Percentiles rank a stretch among this genome's conserved stretches.
These are phyloP conservation scores for Astraeus odoratus DNA, from an alignment of 768 basidiomycete species.

Conservation along the genomic window DNA sequence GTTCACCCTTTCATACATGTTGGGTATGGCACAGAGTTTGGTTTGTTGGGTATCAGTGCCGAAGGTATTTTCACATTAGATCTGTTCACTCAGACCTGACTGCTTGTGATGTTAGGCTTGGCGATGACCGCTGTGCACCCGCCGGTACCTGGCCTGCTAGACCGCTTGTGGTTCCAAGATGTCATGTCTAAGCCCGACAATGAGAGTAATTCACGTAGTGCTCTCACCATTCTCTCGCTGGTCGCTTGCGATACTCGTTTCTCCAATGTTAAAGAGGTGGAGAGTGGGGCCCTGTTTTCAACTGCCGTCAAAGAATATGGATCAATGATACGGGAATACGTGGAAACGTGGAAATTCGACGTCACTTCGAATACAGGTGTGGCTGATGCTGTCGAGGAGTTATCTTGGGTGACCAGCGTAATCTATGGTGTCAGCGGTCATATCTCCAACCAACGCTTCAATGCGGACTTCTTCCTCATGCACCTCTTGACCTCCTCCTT, in stretches of 20 bases:
- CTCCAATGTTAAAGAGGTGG: background rate
- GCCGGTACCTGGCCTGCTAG: background rate
- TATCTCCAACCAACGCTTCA: conserved; percentile 30
- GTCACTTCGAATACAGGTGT: conserved; percentile 26
- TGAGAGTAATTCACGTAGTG: conserved; percentile 4
- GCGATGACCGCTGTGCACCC: conserved; percentile 44
- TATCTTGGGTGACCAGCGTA: conserved; percentile 43
- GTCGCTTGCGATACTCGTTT: conserved; percentile 39
- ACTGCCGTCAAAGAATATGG: conserved; percentile 24
- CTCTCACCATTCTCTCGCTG: conserved; percentile 41
- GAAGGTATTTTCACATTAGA: conserved; percentile 36
- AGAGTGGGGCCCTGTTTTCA: background rate
- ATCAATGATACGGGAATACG: conserved; percentile 30
- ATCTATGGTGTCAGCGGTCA: conserved; percentile 51
- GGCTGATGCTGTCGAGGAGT: conserved; percentile 48
- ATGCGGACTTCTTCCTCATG: conserved; percentile 56
- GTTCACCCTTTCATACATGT: conserved; percentile 53
- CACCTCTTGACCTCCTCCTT: conserved; percentile 58
- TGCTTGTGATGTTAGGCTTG: conserved; percentile 31
- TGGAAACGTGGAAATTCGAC: conserved; percentile 34
- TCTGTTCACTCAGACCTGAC: background rate
- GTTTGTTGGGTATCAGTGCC: conserved; percentile 44
- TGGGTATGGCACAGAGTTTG: conserved; percentile 53
- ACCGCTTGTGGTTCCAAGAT: conserved; percentile 11
- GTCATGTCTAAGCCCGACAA: background rate